Conservation (phyloP, 2,329 filamentous ascomycete genomes). For the Stagonosporopsis cucurbitacearum region DNA sequence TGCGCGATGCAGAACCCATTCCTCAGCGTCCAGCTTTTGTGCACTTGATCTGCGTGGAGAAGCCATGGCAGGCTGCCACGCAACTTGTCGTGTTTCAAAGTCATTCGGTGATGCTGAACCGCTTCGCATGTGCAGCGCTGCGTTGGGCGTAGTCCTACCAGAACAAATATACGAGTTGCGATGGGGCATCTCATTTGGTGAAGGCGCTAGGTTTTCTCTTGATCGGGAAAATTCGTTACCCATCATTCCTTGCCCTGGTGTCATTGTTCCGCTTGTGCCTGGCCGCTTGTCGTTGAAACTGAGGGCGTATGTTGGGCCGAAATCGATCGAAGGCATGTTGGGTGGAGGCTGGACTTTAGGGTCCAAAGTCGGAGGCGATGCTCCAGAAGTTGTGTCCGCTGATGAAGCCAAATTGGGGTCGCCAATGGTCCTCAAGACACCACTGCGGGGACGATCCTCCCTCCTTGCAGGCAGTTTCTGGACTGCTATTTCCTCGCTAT, state of each 20-base stretch:
- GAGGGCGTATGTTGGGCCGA: slow-evolving; percentile 82
- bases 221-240: slow-evolving; percentile 40
- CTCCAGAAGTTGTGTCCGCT: slow-evolving; percentile 38
- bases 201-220: slow-evolving; percentile 40
- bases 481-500: slow-evolving; percentile 38
- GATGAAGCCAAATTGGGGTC: slow-evolving; percentile 52
- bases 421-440: slow-evolving; percentile 80
- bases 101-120: slow-evolving; percentile 44
- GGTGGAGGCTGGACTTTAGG: slow-evolving; percentile 37
- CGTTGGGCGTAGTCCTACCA: slow-evolving; percentile 46
- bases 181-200: slow-evolving; percentile 36
- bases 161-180: slow-evolving; percentile 38
- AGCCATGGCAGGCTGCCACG: slow-evolving; percentile 78
- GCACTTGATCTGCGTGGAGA: slow-evolving; percentile 56
- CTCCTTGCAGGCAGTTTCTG: slow-evolving; percentile 55
- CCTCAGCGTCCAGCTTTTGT: slow-evolving; percentile 72
- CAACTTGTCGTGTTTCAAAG: slow-evolving; percentile 69
- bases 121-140: slow-evolving; percentile 52
- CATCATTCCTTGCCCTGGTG: slow-evolving; percentile 38
- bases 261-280: slow-evolving; percentile 62
- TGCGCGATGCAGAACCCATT: slow-evolving; percentile 82
- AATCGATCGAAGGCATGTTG: slow-evolving; percentile 78
- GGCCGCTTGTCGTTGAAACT: slow-evolving; percentile 61
- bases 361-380: slow-evolving; percentile 5
- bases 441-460: slow-evolving; percentile 76